Evolutionary conservation across 2,329 filamentous ascomycete genomes (phyloP).

Genomic region (Cytospora paraplurivora): DNA sequence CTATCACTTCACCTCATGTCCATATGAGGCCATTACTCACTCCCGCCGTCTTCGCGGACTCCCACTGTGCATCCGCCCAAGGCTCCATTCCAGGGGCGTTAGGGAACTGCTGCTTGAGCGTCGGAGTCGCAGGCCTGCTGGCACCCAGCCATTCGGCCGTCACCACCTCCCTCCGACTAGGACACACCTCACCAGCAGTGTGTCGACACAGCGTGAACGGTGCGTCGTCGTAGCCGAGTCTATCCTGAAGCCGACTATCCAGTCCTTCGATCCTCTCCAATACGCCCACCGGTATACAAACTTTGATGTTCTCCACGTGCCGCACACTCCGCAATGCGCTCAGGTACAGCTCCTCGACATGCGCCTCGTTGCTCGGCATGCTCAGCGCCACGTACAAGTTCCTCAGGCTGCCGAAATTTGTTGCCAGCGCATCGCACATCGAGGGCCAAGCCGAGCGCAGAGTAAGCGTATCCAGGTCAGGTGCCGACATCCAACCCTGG

Average conservation of each 20-base stretch:
- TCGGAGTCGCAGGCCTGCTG: slow-evolving; percentile 23
- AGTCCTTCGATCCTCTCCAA: slow-evolving; percentile 21
- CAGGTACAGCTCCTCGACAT: slow-evolving; percentile 26
- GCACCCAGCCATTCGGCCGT: slow-evolving; percentile 25
- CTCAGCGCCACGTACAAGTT: slow-evolving; percentile 28
- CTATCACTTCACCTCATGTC: too few species aligned
- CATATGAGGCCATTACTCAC: too few species aligned
- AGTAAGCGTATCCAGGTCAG: slow-evolving; percentile 23
- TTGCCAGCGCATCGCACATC: slow-evolving; percentile 25
- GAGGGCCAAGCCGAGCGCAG: slow-evolving; percentile 27
- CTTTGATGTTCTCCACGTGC: slow-evolving; percentile 23
- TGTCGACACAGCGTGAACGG: slow-evolving; percentile 25
- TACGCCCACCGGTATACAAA: slow-evolving; percentile 27
- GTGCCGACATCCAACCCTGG: slow-evolving; percentile 23
- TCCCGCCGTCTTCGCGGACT: slow-evolving; percentile 11
- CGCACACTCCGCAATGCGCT: slow-evolving; percentile 16
- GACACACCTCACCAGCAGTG: slow-evolving; percentile 27
- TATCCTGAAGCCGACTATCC: slow-evolving; percentile 8
- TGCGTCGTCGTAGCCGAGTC: not conserved
- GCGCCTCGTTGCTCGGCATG: slow-evolving; percentile 15
- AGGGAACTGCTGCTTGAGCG: slow-evolving; percentile 15
- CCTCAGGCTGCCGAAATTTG: slow-evolving; percentile 16
- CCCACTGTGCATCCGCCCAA: slow-evolving; percentile 19
- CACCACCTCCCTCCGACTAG: slow-evolving; percentile 26
- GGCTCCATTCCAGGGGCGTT: slow-evolving; percentile 25